A percentile compares a stretch with the other conserved stretches of the same genome.
Evolutionary conservation across 495 filamentous ascomycete species (phyloP).

Genomic region (Hypoxylon intermedium): DNA sequence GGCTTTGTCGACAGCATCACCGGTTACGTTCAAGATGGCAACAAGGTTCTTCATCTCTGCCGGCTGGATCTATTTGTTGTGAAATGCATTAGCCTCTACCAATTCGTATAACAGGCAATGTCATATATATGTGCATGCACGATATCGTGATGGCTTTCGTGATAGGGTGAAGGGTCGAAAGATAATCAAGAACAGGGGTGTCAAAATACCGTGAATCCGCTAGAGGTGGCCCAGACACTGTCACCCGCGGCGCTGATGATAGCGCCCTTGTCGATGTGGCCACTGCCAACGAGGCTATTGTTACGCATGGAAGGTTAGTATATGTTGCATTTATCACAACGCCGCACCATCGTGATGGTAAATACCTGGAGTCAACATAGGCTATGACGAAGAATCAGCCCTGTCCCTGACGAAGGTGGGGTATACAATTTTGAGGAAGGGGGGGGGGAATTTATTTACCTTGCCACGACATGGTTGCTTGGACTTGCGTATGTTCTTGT

Average conservation of each 20-base stretch:
- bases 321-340: neutral
- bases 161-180: neutral
- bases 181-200: constrained; percentile 6
- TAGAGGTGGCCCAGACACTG: constrained; percentile 78
- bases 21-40: constrained; percentile 54
- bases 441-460: constrained; percentile 45
- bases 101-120: neutral
- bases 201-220: constrained; percentile 70
- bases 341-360: constrained; percentile 12
- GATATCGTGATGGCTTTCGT: constrained; percentile 3
- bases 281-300: constrained; percentile 78
- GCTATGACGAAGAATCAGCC: constrained; percentile 52
- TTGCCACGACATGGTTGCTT: constrained; percentile 66
- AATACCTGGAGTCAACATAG: constrained; percentile 60
- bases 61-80: constrained; percentile 56
- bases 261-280: constrained; percentile 85
- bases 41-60: constrained; percentile 65
- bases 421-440: constrained; percentile 20
- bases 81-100: constrained; percentile 7
- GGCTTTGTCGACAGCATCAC: constrained; percentile 55
- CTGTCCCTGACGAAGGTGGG: constrained; percentile 47
- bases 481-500: constrained; percentile 13
- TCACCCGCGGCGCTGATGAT: constrained; percentile 84
- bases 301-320: constrained; percentile 20
- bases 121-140: neutral